Evolutionary conservation across 345 rosid species (phyloP).

Genomic region (Citrus mangshanensis): DNA sequence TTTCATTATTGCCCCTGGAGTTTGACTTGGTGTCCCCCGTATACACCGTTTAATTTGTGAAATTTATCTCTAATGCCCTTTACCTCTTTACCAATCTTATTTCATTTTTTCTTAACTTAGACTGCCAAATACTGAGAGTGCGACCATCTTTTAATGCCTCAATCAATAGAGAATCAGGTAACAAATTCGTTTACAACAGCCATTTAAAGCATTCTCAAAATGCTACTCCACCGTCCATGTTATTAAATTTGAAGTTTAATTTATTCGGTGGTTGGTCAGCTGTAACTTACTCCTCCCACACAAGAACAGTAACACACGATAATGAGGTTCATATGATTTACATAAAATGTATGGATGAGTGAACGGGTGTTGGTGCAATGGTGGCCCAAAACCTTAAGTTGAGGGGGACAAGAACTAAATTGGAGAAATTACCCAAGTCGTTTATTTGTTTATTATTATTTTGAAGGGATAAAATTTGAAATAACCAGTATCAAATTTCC

Average conservation of each 20-base stretch:
- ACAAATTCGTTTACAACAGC: no score
- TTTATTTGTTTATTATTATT: no score
- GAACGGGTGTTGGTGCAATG: background rate
- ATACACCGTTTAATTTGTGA: no score
- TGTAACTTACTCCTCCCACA: no score
- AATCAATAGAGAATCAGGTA: no score
- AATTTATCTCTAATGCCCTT: background rate
- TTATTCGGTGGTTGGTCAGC: no score
- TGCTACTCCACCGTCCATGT: background rate
- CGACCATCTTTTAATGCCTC: no score
- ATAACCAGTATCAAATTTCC: background rate
- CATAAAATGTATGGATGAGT: background rate
- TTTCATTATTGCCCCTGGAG: no score
- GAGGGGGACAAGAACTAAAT: background rate
- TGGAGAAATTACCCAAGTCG: no score
- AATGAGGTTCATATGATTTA: no score
- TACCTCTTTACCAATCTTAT: background rate
- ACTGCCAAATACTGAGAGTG: no score
- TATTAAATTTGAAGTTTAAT: background rate
- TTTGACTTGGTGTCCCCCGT: background rate
- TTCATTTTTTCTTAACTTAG: no score
- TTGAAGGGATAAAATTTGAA: background rate
- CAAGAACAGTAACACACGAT: rapidly evolving
- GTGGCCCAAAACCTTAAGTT: background rate
- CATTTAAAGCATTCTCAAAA: background rate